Evolutionary conservation across 73 alveolate genomes (phyloP), one percentile per base, ranked within the genome.

Genomic region (Paramecium octaurelia): DNA sequence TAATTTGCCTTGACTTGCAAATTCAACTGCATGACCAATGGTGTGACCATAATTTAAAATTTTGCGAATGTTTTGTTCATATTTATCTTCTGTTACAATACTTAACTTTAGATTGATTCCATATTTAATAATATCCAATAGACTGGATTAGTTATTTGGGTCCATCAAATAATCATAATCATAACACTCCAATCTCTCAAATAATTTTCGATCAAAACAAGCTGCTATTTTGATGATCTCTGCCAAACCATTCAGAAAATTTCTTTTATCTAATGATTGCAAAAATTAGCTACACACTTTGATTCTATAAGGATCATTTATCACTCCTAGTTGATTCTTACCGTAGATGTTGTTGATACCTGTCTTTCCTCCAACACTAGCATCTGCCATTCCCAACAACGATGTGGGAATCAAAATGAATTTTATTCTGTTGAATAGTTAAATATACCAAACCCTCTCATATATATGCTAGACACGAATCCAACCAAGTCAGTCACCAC

Each of bases 41-140:
- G 92, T 70, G 44, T 93, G 94, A 18, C 96, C 95, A 91, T 91
- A 93, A 69, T 93, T 93, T 14, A 93, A 50, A 12, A 93, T 92
- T 57, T 68, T 91, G 21, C 96, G 59, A 23, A 58, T 60, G 71
- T 75, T 88, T 60, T 86, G 50, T n/a, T 93, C 96, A 83, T 90
- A 80, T 24, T 83, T 76, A 76, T 93, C 96, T 27, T 89, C 84
- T 21, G 75, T 48, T 10, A 76, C 69, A 27, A 75, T 68, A 29
- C 73, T 31, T 8, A 86, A 44, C 57, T 92, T 92, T 36, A 86
- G 68, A 23, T 50, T 58, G 58, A 92, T 86, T 21, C 92, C 80
- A 18, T 60, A 27, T 23, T 59, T 36, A 18, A 87, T 31, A 8
- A 92, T 40, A 29, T 92, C 57, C 18, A 58, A 20, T 20, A 92